phyloP scores from a whole-genome alignment of 495 filamentous ascomycete species.

The Chlorociboria aeruginascens region DNA sequence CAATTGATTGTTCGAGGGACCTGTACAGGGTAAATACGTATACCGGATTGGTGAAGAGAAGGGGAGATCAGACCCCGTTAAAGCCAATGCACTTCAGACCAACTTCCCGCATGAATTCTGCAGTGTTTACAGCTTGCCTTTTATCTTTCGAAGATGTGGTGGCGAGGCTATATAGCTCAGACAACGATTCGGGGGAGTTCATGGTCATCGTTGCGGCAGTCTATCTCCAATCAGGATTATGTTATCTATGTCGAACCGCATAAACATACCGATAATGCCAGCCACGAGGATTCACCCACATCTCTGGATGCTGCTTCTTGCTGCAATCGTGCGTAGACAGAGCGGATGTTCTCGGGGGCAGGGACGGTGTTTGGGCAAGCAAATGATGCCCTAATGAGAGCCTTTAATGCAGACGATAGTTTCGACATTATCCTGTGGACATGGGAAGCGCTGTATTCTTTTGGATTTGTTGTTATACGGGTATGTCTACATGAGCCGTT shows the following conservation, averaged over 20 bases:
- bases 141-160: conserved; percentile 25
- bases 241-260: background rate
- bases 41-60: background rate
- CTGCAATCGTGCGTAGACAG: conserved; percentile 48
- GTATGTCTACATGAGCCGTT: too few species aligned
- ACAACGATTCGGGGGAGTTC: conserved; percentile 58
- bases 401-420: conserved; percentile 53
- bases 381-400: conserved; percentile 55
- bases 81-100: conserved; percentile 75
- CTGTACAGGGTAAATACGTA: conserved; percentile 10
- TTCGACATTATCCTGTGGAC: conserved; percentile 59
- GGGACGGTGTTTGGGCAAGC: conserved; percentile 54
- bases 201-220: conserved; percentile 64
- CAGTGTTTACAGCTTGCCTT: conserved; percentile 36
- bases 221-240: conserved; percentile 28
- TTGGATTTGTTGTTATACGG: too few species aligned
- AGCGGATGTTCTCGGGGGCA: conserved; percentile 44
- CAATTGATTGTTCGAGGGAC: conserved; percentile 73
- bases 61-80: conserved; percentile 41
- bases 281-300: conserved; percentile 49
- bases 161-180: conserved; percentile 41
- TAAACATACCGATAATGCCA: conserved; percentile 48
- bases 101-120: conserved; percentile 67
- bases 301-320: conserved; percentile 37
- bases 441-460: too few species aligned